A percentile compares a stretch with the other conserved stretches of the same genome.
Evolutionary conservation across 805 yeast species (phyloP).

Genomic region (Grigorovia transvaalensis): DNA sequence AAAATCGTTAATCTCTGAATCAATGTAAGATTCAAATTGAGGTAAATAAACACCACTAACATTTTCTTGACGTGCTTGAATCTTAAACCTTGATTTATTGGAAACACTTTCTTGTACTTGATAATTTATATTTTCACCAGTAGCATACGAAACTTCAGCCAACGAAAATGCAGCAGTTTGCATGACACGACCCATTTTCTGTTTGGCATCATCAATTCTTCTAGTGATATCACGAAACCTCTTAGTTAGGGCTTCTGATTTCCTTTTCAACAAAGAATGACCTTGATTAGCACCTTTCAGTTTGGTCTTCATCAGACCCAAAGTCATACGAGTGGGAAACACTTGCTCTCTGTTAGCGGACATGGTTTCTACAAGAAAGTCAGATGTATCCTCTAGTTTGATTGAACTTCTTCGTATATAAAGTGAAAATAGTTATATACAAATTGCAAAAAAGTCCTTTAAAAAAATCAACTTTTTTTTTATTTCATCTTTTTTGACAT

Average conservation of each 20-base stretch:
- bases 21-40: slow-evolving; percentile 76
- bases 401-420: no score
- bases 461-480: background rate
- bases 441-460: background rate
- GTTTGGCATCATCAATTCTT: slow-evolving; percentile 87
- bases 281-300: slow-evolving; percentile 97
- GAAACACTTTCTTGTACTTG: slow-evolving; percentile 94
- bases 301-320: slow-evolving; percentile 88
- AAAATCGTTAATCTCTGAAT: slow-evolving; percentile 83
- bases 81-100: slow-evolving; percentile 72
- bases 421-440: background rate
- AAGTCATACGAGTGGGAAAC: slow-evolving; percentile 95
- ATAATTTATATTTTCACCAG: slow-evolving; percentile 90
- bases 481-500: background rate
- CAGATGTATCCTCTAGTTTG: no score
- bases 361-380: slow-evolving; percentile 2
- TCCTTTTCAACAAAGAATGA: slow-evolving; percentile 83
- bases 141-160: slow-evolving; percentile 95
- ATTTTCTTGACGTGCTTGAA: slow-evolving; percentile 86
- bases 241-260: slow-evolving; percentile 93
- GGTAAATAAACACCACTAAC: slow-evolving; percentile 94
- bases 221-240: slow-evolving; percentile 92
- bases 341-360: slow-evolving; percentile 70
- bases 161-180: slow-evolving; percentile 95
- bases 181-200: slow-evolving; percentile 97